phyloP scores from a whole-genome alignment of 140 eudicot genomes.

The Oenanthe javanica region DNA sequence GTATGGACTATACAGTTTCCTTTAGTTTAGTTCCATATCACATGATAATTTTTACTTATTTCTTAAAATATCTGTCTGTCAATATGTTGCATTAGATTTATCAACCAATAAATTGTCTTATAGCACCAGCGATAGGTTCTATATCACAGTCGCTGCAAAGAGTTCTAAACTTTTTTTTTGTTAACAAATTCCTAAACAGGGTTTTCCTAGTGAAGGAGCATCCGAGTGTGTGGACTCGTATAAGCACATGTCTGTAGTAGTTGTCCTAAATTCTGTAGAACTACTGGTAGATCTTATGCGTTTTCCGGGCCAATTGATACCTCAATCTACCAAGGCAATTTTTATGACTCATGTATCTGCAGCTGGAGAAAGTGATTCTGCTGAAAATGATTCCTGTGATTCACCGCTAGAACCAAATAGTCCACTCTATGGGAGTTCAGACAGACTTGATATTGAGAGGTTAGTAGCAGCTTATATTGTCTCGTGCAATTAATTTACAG shows the following conservation, averaged over 20 bases:
- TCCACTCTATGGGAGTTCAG: conserved; percentile 82
- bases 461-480: conserved; percentile 20
- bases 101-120: background rate
- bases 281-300: conserved; percentile 88
- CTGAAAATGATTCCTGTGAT: conserved; percentile 98
- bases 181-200: conserved; percentile 39
- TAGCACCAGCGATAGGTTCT: background rate
- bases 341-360: conserved; percentile 87
- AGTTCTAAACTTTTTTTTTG: background rate
- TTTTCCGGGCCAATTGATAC: conserved; percentile 87
- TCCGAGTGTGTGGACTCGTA: conserved; percentile 73
- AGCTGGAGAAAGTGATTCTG: conserved; percentile 99
- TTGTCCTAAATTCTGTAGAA: conserved; percentile 83
- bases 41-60: background rate
- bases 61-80: background rate
- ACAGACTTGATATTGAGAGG: conserved; percentile 78
- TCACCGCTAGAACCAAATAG: conserved; percentile 98
- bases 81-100: background rate
- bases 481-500: background rate
- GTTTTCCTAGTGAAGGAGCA: conserved; percentile 82
- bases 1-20: background rate
- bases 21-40: background rate
- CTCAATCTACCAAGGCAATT: conserved; percentile 79
- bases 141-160: background rate
- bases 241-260: conserved; percentile 94